Conservation (phyloP, 768 basidiomycete species). For the Russula griseocarnosa region DNA sequence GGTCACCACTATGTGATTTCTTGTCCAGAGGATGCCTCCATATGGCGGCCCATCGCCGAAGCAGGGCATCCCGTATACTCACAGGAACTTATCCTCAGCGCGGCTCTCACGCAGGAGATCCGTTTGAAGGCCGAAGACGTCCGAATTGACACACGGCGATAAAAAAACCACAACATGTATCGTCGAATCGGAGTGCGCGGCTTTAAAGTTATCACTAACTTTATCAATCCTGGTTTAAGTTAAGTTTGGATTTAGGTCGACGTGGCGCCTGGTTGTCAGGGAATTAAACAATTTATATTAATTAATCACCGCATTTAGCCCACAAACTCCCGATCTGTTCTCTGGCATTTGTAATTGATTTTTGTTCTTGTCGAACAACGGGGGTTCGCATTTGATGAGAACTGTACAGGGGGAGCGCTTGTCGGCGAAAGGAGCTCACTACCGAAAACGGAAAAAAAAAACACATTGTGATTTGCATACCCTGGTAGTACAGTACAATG, state of each 20-base stretch:
- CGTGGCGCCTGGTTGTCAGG: constrained; percentile 8
- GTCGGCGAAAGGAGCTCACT: neutral
- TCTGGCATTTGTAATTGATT: constrained; percentile 1
- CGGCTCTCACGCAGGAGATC: constrained; percentile 60
- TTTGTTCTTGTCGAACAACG: constrained; percentile 1
- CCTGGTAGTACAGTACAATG: neutral
- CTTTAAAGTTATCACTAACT: constrained; percentile 3
- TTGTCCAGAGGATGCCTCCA: constrained; percentile 54
- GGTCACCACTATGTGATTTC: constrained; percentile 59
- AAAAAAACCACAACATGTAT: neutral
- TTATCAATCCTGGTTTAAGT: neutral
- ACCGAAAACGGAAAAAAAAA: neutral
- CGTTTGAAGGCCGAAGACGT: constrained; percentile 50
- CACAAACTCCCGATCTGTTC: neutral
- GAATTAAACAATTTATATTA: neutral
- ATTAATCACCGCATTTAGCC: neutral
- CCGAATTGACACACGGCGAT: constrained; percentile 15
- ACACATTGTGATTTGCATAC: neutral
- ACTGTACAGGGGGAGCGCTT: neutral
- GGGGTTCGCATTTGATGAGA: neutral
- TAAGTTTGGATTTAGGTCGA: neutral
- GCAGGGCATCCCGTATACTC: constrained; percentile 58
- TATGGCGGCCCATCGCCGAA: constrained; percentile 61
- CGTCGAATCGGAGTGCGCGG: neutral
- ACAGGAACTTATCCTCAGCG: constrained; percentile 62